Evolutionary conservation across 1,284 basidiomycete species (phyloP).

Genomic region (Dichomitus squalens): DNA sequence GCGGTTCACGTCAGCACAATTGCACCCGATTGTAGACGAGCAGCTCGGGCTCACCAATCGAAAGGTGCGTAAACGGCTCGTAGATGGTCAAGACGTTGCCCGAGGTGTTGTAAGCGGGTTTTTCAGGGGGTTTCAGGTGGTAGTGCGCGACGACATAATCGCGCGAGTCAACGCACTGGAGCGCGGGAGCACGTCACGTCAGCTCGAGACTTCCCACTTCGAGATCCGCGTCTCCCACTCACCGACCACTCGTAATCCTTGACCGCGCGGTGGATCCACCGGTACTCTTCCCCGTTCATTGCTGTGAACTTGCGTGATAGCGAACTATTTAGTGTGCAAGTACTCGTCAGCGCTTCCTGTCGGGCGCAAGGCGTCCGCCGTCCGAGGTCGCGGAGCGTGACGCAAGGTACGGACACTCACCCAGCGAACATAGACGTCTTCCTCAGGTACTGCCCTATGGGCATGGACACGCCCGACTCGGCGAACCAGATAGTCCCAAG

Average conservation of each 20-base stretch:
- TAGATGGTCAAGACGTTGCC: constrained; percentile 67
- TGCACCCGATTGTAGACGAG: neutral
- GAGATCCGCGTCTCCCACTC: constrained; percentile 30
- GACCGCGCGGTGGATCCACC: constrained; percentile 56
- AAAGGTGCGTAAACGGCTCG: constrained; percentile 55
- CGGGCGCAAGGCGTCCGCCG: too few relatives aligned
- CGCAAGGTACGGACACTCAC: constrained; percentile 40
- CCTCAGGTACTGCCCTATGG: constrained; percentile 62
- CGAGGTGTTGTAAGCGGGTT: constrained; percentile 59
- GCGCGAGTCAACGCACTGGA: constrained; percentile 58
- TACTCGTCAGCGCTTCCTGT: neutral
- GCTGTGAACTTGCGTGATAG: constrained; percentile 64
- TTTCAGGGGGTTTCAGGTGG: constrained; percentile 51
- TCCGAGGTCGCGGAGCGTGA: neutral
- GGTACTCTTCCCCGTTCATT: constrained; percentile 67
- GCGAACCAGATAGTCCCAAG: constrained; percentile 60
- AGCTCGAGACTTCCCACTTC: constrained; percentile 12
- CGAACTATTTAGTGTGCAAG: constrained; percentile 57
- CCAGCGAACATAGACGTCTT: constrained; percentile 64
- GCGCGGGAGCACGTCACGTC: neutral
- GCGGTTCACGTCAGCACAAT: neutral
- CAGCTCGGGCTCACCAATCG: constrained; percentile 48
- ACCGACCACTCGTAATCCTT: constrained; percentile 72
- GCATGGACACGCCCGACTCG: constrained; percentile 43
- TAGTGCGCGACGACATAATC: constrained; percentile 68